These are phyloP conservation scores for Centrapalus pauciflorus DNA, from an alignment of 129 eudicot species.

Conservation along the genomic window DNA sequence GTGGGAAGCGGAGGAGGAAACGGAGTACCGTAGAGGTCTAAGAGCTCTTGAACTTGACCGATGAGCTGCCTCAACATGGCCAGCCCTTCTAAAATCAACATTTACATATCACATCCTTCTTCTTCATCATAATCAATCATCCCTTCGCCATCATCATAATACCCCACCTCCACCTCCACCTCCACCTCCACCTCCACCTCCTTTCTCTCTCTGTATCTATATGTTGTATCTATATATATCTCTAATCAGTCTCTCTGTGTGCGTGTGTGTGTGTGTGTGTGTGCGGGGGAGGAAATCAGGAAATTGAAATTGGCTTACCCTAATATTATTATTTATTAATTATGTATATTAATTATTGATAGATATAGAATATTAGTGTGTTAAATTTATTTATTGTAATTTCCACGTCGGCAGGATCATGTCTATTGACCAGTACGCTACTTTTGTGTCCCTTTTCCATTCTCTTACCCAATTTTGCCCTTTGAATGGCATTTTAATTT, in stretches of 20 bases:
- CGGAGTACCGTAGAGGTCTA: constrained; percentile 44
- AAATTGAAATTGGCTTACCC: constrained; percentile 10
- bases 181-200: neutral
- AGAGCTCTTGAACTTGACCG: constrained; percentile 50
- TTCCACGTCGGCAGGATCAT: constrained; percentile 24
- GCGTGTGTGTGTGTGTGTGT: constrained; percentile 10
- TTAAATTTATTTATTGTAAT: neutral
- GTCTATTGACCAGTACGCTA: constrained; percentile 37
- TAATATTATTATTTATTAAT: neutral
- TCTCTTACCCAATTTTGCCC: constrained; percentile 16
- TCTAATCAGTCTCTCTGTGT: no score
- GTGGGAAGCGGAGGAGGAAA: constrained; percentile 21
- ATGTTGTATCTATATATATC: constrained; percentile 16
- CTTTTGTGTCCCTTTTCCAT: constrained; percentile 28
- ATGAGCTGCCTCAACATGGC: constrained; percentile 75
- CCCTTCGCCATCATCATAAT: constrained; percentile 24
- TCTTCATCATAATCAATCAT: constrained; percentile 8
- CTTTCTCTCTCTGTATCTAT: constrained; percentile 20
- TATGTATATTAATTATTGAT: no score
- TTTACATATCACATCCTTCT: constrained; percentile 11
- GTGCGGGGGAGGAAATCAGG: constrained; percentile 6
- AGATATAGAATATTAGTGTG: no score
- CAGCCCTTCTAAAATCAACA: constrained; percentile 40
- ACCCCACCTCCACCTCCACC: constrained; percentile 12
- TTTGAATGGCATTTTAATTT: neutral